Base-by-base conservation (phyloP, 768 basidiomycete species). In the Suillus cothurnatus region DNA sequence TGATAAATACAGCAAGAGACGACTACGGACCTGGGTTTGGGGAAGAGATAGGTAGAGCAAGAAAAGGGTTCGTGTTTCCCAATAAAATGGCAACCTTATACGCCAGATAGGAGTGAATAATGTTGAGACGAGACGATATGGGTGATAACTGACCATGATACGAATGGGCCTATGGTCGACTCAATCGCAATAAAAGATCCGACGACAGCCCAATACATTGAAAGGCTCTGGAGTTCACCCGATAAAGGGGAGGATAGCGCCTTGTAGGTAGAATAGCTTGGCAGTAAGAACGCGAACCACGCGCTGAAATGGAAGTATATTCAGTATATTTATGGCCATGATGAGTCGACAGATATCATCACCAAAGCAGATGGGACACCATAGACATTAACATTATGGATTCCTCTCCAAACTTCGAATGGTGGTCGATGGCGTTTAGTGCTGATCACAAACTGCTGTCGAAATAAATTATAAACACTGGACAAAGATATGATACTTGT, bases 11-110 rank as follows among this genome's bases (percentile, higher is more conserved):
- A 45, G 19, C 49, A 4, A 45, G 14, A 62, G 34, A 47, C 12
- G 38, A 57, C 47, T 39, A 76, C 78, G 57, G 64, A 87, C 90
- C 83, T 90, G 83, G 1, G 84, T 89, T 77, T 90, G 89, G 8
- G 90, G 89, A 21, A 92, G 82, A 11, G 89, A 77, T 52, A 92
- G 74, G 78, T 87, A 92, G 31, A 92, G 79, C 4, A 92, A 72
- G 72, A 91, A 86, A 4, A 86, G 28, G n/a, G 87, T 90, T 69
- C 90, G 87, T 61, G 85, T 53, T 71, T 92, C 91, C 86, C 86
- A 90, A 71, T 91, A 92, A 72, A 92, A 90, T 8, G 91, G 90
- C 49, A 92, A 70, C 90, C 90, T 90, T 70, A 56, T 59, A 28
- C 45, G 61, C 7, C 49, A 62, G 62, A 74, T 39, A 72, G 68